phyloP scores from a whole-genome alignment of 257 asterid genomes.

The Solanum pinnatisectum region DNA sequence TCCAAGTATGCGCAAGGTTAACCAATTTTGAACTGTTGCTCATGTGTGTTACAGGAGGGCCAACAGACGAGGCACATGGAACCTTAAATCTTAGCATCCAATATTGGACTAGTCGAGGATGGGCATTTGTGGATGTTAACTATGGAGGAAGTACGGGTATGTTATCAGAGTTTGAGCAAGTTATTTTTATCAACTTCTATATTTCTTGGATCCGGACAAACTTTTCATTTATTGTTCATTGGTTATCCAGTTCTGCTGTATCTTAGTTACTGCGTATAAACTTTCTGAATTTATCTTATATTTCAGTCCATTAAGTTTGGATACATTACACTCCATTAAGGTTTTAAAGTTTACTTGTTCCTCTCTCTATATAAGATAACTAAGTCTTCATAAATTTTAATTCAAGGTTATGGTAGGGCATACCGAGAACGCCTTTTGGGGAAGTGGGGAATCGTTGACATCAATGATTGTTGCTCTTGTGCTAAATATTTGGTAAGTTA shows the following conservation, averaged over 20 bases:
- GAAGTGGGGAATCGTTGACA: constrained; percentile 86
- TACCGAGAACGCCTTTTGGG: constrained; percentile 83
- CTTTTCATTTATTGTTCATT: not conserved
- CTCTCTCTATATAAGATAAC: not conserved
- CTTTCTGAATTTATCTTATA: not conserved
- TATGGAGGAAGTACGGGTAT: constrained; percentile 98
- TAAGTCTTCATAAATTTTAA: not conserved
- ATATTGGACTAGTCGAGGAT: constrained; percentile 97
- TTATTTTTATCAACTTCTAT: not conserved
- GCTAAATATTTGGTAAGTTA: constrained; percentile 67
- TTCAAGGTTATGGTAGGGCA: constrained; percentile 86
- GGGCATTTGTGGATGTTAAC: constrained; percentile 98
- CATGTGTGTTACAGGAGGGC: constrained; percentile 53
- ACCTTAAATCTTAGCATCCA: constrained; percentile 68
- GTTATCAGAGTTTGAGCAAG: not conserved
- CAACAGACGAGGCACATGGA: constrained; percentile 87
- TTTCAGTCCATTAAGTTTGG: not conserved
- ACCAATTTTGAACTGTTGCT: not conserved
- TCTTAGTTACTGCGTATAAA: not conserved
- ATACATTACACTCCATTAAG: not conserved
- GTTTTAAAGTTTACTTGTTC: not conserved
- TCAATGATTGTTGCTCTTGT: constrained; percentile 92
- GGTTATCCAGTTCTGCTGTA: not conserved
- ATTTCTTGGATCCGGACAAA: not conserved
- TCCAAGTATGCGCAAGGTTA: not conserved